Conservation (phyloP, 2,329 filamentous ascomycete genomes). For the Exophiala xenobiotica region DNA sequence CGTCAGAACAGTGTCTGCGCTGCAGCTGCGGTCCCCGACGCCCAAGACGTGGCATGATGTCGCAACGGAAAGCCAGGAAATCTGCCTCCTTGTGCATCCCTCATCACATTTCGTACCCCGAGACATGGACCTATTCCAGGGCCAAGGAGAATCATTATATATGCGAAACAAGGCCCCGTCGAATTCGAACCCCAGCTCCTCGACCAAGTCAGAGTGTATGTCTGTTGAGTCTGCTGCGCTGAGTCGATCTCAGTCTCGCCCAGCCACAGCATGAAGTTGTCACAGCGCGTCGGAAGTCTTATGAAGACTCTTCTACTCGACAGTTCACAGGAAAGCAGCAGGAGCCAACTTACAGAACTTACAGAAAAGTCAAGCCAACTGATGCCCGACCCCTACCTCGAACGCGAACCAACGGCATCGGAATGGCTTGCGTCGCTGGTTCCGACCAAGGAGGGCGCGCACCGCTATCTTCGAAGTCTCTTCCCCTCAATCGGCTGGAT, state of each 20-base stretch:
- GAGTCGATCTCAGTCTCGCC: no score
- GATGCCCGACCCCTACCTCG: constrained; percentile 20
- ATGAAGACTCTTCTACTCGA: neutral
- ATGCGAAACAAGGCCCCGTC: no score
- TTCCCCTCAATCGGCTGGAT: constrained; percentile 55
- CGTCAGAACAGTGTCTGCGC: no score
- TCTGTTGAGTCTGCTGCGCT: no score
- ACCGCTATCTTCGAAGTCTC: constrained; percentile 32
- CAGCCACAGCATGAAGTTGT: neutral
- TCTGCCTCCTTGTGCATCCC: no score
- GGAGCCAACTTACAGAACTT: neutral
- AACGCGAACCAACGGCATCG: constrained; percentile 22
- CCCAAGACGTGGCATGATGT: no score
- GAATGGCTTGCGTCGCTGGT: constrained; percentile 19
- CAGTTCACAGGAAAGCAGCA: neutral
- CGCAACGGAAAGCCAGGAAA: no score
- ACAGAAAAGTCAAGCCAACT: neutral
- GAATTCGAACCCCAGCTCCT: neutral
- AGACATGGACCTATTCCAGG: no score
- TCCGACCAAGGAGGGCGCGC: constrained; percentile 10
- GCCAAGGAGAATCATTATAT: no score
- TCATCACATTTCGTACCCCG: no score
- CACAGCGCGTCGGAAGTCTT: neutral
- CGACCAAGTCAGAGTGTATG: no score
- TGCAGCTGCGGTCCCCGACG: no score